phyloP scores from a whole-genome alignment of 2,329 filamentous ascomycete species.

The Fusarium chuoi region DNA sequence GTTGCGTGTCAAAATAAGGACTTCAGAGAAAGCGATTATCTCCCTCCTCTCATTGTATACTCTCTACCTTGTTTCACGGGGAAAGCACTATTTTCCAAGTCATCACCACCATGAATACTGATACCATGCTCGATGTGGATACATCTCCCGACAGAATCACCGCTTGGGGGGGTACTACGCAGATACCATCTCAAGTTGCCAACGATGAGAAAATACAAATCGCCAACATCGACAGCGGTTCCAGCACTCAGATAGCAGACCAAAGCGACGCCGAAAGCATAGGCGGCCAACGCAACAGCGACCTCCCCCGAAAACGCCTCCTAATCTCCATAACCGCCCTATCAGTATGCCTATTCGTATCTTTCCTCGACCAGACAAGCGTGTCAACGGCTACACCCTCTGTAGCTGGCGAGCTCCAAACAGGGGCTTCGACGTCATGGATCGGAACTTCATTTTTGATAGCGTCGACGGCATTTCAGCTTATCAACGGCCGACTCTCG shows the following conservation, averaged over 20 bases:
- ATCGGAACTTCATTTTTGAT: not conserved
- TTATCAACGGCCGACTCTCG: not conserved
- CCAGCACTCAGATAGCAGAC: not conserved
- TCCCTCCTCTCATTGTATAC: too few relatives aligned
- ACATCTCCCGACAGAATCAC: too few relatives aligned
- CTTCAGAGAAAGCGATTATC: not conserved
- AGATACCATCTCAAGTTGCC: accelerated
- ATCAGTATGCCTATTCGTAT: not conserved
- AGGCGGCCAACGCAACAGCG: conserved; percentile 47
- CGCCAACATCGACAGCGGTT: not conserved
- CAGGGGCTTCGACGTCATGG: not conserved
- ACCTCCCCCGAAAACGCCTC: conserved; percentile 47
- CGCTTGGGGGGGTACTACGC: too few relatives aligned
- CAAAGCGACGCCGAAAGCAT: conserved; percentile 34
- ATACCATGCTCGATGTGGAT: too few relatives aligned
- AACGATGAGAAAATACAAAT: not conserved
- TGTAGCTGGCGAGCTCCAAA: not conserved
- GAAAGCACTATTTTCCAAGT: too few relatives aligned
- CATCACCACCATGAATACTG: too few relatives aligned
- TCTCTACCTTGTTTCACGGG: too few relatives aligned
- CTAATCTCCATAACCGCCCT: conserved; percentile 37
- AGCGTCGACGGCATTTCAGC: not conserved
- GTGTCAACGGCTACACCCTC: not conserved
- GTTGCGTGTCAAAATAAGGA: not conserved
- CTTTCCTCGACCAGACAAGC: not conserved